Evolutionary conservation across 257 asterid species (phyloP).

Genomic region (Parsonsia alboflavescens): DNA sequence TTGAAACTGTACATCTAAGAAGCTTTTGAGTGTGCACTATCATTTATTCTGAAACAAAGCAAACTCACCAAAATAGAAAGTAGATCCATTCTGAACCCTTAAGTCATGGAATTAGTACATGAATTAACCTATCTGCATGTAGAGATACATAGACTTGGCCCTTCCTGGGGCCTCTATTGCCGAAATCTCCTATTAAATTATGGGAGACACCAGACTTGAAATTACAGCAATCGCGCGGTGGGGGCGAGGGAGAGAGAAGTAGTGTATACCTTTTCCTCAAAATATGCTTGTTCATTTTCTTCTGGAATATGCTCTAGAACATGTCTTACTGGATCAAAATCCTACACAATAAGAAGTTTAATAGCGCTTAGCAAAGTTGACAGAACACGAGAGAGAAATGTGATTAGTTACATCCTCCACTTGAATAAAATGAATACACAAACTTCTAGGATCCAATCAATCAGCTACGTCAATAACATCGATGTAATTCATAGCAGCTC

Average conservation of each 20-base stretch:
- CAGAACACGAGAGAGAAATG: background rate
- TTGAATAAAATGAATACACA: background rate
- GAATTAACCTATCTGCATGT: background rate
- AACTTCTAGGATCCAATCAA: background rate
- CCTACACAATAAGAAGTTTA: conserved; percentile 42
- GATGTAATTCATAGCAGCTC: background rate
- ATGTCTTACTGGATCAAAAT: conserved; percentile 81
- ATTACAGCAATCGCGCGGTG: background rate
- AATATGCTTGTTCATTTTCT: conserved; percentile 56
- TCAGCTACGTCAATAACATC: background rate
- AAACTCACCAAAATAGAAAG: background rate
- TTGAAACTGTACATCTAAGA: background rate
- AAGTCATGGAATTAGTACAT: background rate
- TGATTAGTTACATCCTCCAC: background rate
- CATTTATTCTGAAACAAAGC: background rate
- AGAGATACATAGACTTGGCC: background rate
- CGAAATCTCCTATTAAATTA: background rate
- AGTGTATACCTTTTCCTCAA: conserved; percentile 75
- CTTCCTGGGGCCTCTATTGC: background rate
- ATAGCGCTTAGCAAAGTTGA: conserved; percentile 22
- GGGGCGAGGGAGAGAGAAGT: conserved; percentile 3
- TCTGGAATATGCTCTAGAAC: conserved; percentile 72
- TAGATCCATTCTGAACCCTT: background rate
- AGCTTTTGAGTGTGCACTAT: background rate
- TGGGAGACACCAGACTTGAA: background rate